Evolutionary conservation across 805 yeast species (phyloP), one percentile per base, ranked within the genome.

Genomic region (Wickerhamiella nectarea): DNA sequence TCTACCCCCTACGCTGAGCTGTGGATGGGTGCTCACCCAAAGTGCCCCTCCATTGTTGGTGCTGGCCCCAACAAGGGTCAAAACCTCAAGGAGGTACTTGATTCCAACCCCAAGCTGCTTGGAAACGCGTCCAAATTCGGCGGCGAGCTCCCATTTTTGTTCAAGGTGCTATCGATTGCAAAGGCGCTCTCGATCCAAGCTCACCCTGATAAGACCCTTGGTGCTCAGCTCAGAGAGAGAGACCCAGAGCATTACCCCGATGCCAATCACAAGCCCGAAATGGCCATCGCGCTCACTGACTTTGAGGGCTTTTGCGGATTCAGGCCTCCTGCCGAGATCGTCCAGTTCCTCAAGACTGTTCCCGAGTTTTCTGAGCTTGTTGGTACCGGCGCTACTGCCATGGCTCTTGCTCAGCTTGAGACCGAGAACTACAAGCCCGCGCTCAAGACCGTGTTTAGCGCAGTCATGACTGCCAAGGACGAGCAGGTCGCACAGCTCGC

Each of bases 21-120:
- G 52, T 91, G 98, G 98, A 91, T 91, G 98, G 98, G 98, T 33
- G 86, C 97, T 20, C 98, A 91, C 60, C 89, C 94, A 43, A 81
- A 81, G 37, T 86, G 81, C 10, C 95, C 97, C 22, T 80, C 95
- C 15, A 64, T 63, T 38, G 71, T 74, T 39, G 70, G 71, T 20
- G 72, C 65, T 21, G 62, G 67, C 15, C 78, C 78, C 25, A 37
- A 22, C 29, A 45, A 43, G 21, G 43, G 40, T 21, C 65, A 71
- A 52, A 69, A 75, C 17, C 70, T 91, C 59, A 70, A 86, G 48
- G 81, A 82, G 15, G 59, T 83, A 29, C 74, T 89, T 44, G 62
- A 67, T n/a, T 60, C 64, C 6, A 59, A 75, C 50, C 86, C 94
- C 12, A 66, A 68, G 37, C 68, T 70, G 46, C 69, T 91, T 48